Base-by-base conservation (phyloP, 1,284 basidiomycete genomes). In the Marasmius sp. region DNA sequence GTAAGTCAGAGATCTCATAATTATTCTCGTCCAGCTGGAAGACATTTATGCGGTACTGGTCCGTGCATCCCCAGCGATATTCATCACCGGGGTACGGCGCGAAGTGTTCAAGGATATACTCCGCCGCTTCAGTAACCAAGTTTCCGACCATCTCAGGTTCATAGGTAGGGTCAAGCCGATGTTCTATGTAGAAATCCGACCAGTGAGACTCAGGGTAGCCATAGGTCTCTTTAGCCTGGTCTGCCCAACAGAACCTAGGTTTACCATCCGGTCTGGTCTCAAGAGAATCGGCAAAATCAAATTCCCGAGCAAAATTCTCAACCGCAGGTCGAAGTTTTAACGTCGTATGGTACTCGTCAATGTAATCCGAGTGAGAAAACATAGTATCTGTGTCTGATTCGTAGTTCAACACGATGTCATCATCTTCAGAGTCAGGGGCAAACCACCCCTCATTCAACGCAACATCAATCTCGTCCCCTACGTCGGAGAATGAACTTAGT, bases 61-160 rank as follows among this genome's bases (percentile, higher is more conserved):
- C 14, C 2, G 7, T 33, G n/a, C 10, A 9, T 10, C 60, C 60
- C 60, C 60, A 61, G 5, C 36, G n/a, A 3, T 22, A 8, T 33
- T 57, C 60, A 41, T 61, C 60, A 12, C 54, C 60, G 3, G 60
- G 60, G 47, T 57, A 61, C 1, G 54, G 60, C 6, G 45, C 45
- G 22, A 37, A 48, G 5, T 61, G 43, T n/a, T 57, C 22, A 1
- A 61, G 20, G 9, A 49, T n/a, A n/a, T 41, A 51, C 12, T 33
- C n/a, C n/a, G 11, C n/a, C 60, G 7, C 1, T n/a, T n/a, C n/a
- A n/a, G 16, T 18, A 1, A 56, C 22, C n/a, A 38, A 5, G 20
- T 61, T 39, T 10, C 37, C 43, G 3, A 61, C 43, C 12, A 6
- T n/a, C 3, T 6, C n/a, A 22, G 54, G 54, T n/a, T n/a, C n/a